Evolutionary conservation across 2,329 filamentous ascomycete species (phyloP), one percentile per base, ranked within the genome.

Genomic region (Trichocomaceae sp.): DNA sequence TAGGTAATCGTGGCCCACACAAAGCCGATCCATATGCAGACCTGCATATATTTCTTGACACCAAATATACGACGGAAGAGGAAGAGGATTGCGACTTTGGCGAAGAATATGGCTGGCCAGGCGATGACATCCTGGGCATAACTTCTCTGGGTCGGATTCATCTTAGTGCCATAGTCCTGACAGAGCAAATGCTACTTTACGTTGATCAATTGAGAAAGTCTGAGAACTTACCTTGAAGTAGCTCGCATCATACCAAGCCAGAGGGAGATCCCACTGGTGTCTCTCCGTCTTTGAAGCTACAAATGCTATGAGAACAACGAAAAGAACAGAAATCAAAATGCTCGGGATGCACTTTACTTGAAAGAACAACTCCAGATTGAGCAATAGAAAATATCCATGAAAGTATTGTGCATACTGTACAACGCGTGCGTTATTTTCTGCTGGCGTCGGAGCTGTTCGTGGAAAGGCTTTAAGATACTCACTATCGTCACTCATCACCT

Each of bases 31-130:
- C 47, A 33, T 22, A 39, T 17, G 17, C 35, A 37, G 5, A 50
- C 31, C 8, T 35, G 47, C 19, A 33, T 33, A 33, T 50, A 50
- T 22, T 17, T 37, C 47, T 20, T 13, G 31, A 50, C 47, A 20
- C 37, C 47, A 13, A 50, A 50, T 26, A 50, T 17, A 22, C 37
- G 47, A 13, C 37, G 17, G 33, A 37, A 50, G 47, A 50, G 47
- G 47, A 50, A 41, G 13, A 50, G 31, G 17, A 35, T 35, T n/a
- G 47, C 47, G 23, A 50, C 31, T 15, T 50, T 50, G 33, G 47
- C 31, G 47, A 50, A 50, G 31, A 50, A 37, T 17, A 41, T 10
- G 13, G 47, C 47, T 26, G 33, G 47, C 13, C 33, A 35, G 33
- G 33, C 33, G 13, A 35, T 35, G 33, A 35, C 33, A 6, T 5